Base-by-base conservation (phyloP, 2,329 filamentous ascomycete species). In the Zopfia rhizophila region DNA sequence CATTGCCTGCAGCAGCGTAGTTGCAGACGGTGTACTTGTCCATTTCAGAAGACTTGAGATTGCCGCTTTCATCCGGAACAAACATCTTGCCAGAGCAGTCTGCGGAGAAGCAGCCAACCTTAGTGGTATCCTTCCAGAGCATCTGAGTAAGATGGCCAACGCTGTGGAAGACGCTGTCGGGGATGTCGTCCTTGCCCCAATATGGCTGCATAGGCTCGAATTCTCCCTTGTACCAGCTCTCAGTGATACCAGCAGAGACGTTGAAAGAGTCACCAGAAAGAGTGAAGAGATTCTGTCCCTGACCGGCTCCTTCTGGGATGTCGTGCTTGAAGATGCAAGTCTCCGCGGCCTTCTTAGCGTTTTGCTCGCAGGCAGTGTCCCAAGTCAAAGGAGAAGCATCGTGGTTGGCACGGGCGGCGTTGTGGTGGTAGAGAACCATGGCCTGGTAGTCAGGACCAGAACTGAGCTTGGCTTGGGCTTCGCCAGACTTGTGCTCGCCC, bases 281-380 rank as follows among this genome's bases (percentile, higher is more conserved):
- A 50, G 87, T 86, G 65, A 90, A 93, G 48, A 97, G 87, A 82
- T 97, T 99, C 78, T 99, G 94, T 54, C 94, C 94, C 78, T 97
- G 93, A 31, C 81, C 79, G 43, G 37, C 48, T 17, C 49, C 53
- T 1, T 51, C 11, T 16, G 59, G 55, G 12, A 60, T 55, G 38
- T 53, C 57, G 46, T 97, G 93, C 27, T 77, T 78, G 61, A 95
- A 96, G 27, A 79, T 76, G 73, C 93, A 97, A 22, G 75, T 79
- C 60, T 92, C 93, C 29, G 81, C 77, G 72, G 91, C 96, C 23
- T 69, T 79, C 21, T 80, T 64, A 48, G 90, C 91, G 40, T 86
- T 60, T 1, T 31, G 8, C 22, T 76, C 43, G 69, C 66, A 42
- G 85, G 88, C 42, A 91, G 75, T 65, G 60, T 86, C 81, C 88